A percentile compares a stretch with the other conserved stretches of the same genome.
Evolutionary conservation across 768 basidiomycete genomes (phyloP).

Genomic region (Pulveroboletus sp.): DNA sequence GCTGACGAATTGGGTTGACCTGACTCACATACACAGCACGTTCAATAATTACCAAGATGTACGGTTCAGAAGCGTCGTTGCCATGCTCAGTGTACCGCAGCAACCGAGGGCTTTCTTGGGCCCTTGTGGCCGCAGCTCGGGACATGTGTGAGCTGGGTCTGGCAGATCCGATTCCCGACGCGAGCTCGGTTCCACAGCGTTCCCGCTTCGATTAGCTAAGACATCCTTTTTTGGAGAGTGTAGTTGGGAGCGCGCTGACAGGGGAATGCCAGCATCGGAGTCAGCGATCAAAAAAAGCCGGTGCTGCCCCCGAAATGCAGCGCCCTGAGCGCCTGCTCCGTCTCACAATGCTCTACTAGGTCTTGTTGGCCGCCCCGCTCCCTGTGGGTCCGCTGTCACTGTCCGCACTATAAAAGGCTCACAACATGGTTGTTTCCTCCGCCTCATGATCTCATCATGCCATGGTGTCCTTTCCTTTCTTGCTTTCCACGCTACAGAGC

Average conservation of each 20-base stretch:
- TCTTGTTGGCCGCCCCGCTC: constrained; percentile 17
- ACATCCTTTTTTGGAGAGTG: constrained; percentile 12
- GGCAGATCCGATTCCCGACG: background rate
- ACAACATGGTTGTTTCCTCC: background rate
- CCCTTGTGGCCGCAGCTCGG: too few relatives aligned
- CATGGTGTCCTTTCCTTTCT: constrained; percentile 28
- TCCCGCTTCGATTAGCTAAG: constrained; percentile 18
- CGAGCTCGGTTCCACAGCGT: background rate
- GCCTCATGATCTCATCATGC: constrained; percentile 19
- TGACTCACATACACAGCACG: too few relatives aligned
- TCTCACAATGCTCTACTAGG: constrained; percentile 24
- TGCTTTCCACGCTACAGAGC: constrained; percentile 32
- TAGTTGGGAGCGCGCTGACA: constrained; percentile 1
- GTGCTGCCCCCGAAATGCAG: constrained; percentile 21
- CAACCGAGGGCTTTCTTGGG: too few relatives aligned
- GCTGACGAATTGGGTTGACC: too few relatives aligned
- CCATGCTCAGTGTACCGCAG: too few relatives aligned
- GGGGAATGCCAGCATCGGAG: constrained; percentile 6
- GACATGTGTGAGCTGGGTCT: too few relatives aligned
- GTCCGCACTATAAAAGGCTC: constrained; percentile 24
- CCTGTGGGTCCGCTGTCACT: constrained; percentile 13
- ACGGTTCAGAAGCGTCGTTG: too few relatives aligned
- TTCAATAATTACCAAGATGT: too few relatives aligned
- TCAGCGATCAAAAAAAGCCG: constrained; percentile 28
- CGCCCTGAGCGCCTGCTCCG: constrained; percentile 11